Evolutionary conservation across 129 eudicot genomes (phyloP).

Genomic region (Helichrysum umbraculigerum): DNA sequence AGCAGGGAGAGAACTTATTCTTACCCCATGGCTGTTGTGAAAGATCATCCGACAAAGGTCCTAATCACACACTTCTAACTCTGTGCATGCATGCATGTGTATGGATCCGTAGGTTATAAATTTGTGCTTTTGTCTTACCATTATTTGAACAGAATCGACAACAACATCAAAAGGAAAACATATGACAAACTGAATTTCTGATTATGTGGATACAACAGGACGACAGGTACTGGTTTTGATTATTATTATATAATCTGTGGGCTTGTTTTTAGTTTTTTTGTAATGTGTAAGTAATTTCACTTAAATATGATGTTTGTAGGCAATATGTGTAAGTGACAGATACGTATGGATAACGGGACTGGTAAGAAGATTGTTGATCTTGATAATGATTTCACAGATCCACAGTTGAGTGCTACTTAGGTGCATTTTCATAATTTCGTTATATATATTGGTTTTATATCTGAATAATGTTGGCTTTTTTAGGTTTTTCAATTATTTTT

Average conservation of each 20-base stretch:
- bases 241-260: too few species aligned
- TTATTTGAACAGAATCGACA: not conserved
- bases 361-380: constrained; percentile 58
- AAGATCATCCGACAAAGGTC: constrained; percentile 66
- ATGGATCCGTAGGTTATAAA: constrained; percentile 2
- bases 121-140: not conserved
- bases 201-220: too few species aligned
- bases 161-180: too few species aligned
- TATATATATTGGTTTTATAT: too few species aligned
- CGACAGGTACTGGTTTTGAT: too few species aligned
- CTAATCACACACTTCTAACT: constrained; percentile 17
- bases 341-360: constrained; percentile 50
- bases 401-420: constrained; percentile 90
- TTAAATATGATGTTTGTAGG: too few species aligned
- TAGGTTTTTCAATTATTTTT: too few species aligned
- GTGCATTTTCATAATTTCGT: constrained; percentile 29
- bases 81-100: not conserved
- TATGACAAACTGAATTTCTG: too few species aligned
- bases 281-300: too few species aligned
- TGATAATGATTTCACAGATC: constrained; percentile 74
- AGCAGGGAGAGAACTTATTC: constrained; percentile 47
- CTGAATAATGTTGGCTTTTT: too few species aligned
- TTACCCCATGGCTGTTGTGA: constrained; percentile 56
- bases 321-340: constrained; percentile 91
- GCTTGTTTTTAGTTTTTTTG: too few species aligned